Evolutionary conservation across 495 filamentous ascomycete species (phyloP), one percentile per base, ranked within the genome.

Genomic region (Trichocladium uniseriatum): DNA sequence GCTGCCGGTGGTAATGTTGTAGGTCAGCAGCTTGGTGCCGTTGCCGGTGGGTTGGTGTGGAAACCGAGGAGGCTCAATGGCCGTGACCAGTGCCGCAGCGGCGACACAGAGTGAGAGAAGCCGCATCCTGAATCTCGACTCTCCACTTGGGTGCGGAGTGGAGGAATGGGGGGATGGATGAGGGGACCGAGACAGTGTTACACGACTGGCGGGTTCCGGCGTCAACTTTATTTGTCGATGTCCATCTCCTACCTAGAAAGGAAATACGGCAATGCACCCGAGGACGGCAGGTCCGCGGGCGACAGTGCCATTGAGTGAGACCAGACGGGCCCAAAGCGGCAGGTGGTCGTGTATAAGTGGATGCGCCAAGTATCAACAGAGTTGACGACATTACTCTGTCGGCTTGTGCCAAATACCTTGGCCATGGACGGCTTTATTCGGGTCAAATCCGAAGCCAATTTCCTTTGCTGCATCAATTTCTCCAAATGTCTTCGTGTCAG

Each of bases 1-100:
- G 47, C 56, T 47, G 55, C 53, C 51, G 15, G 67, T 60, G 36
- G 67, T 69, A 39, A 71, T 67, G 42, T 70, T 69, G 59, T 69
- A 72, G 7, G 58, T 71, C 39, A 72, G 37, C 14, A 75, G 65
- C 37, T 67, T 70, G 18, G 61, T 54, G 43, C 65, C 66, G 21
- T 62, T 61, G 16, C 67, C 65, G 14, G 53, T 57, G 7, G 69
- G 67, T 24, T 66, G 62, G 22, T 64, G 59, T 5, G 67, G 67
- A n/a, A 61, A 52, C n/a, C 69, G 65, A 5, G 58, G 40, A 2
- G 69, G 69, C 21, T 66, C 51, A 48, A 71, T 65, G 51, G 67
- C 69, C 1, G 31, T 4, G 27, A 53, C 52, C 36, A 55, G 31
- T 21, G 43, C 48, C 19, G 40, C 51, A 7, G 51, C 52, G 8